Conservation (phyloP, 2,329 filamentous ascomycete genomes). For the Aspergillus viridinutans region DNA sequence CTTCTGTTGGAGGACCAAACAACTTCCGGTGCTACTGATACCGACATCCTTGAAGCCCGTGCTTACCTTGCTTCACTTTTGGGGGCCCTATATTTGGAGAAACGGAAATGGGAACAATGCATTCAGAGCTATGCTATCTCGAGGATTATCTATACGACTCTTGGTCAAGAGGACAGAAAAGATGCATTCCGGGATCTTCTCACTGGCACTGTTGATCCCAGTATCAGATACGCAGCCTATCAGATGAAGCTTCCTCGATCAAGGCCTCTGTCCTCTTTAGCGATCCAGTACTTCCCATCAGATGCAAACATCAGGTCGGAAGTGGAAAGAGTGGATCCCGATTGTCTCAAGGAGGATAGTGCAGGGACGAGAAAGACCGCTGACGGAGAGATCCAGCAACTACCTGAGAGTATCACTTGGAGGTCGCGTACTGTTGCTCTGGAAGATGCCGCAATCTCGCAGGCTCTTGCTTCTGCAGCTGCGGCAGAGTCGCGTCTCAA, state of each 20-base stretch:
- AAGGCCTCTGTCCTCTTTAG: conserved; percentile 72
- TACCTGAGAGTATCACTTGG: conserved; percentile 78
- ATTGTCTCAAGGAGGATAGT: conserved; percentile 59
- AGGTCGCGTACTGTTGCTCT: conserved; percentile 79
- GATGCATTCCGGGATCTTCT: conserved; percentile 85
- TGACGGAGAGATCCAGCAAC: conserved; percentile 44
- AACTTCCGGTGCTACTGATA: conserved; percentile 61
- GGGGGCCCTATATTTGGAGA: conserved; percentile 80
- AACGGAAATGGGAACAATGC: conserved; percentile 77
- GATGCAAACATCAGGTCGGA: conserved; percentile 58
- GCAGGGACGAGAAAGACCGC: conserved; percentile 45
- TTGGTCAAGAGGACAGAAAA: conserved; percentile 61
- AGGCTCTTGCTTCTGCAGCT: conserved; percentile 69
- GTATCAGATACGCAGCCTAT: conserved; percentile 90
- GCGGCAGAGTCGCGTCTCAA: conserved; percentile 51
- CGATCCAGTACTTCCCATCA: conserved; percentile 70
- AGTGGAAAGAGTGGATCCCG: conserved; percentile 67
- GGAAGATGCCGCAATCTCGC: conserved; percentile 86
- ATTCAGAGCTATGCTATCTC: conserved; percentile 71
- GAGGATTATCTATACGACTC: conserved; percentile 74
- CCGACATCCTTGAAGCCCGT: conserved; percentile 76
- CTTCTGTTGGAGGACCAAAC: conserved; percentile 60
- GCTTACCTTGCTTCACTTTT: conserved; percentile 75
- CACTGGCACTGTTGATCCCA: conserved; percentile 82
- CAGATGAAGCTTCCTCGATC: conserved; percentile 84